These are phyloP conservation scores for Cladosporium sp. DNA, from an alignment of 2,329 filamentous ascomycete species.

Conservation along the genomic window DNA sequence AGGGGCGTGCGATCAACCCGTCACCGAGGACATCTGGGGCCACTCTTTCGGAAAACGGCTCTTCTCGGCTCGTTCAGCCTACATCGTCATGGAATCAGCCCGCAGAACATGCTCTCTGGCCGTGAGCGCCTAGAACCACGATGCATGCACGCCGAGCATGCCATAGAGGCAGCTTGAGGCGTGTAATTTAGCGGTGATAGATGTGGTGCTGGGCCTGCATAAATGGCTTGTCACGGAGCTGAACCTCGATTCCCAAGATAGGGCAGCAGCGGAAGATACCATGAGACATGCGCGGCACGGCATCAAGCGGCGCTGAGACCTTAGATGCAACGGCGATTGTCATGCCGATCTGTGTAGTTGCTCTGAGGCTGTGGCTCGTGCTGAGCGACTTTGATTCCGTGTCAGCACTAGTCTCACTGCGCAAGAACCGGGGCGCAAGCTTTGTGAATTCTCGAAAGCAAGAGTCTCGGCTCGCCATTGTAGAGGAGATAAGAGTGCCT, in stretches of 20 bases:
- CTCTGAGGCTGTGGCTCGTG: background rate
- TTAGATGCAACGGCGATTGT: background rate
- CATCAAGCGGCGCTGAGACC: no score
- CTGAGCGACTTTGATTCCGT: background rate
- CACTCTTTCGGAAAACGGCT: background rate
- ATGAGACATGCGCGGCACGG: background rate
- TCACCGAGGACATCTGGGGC: background rate
- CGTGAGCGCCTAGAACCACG: background rate
- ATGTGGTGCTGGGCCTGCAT: no score
- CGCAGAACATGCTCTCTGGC: no score
- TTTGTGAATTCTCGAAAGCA: background rate
- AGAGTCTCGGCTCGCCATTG: background rate
- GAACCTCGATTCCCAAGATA: background rate
- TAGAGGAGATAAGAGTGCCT: no score
- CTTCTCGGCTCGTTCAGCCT: no score
- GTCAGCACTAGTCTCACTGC: background rate
- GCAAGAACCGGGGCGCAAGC: background rate
- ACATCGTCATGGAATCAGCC: no score
- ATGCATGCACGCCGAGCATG: conserved; percentile 3
- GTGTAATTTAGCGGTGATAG: no score
- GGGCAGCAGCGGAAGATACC: background rate
- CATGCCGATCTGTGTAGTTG: background rate
- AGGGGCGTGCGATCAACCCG: background rate
- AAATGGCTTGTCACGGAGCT: no score
- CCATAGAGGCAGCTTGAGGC: background rate